These are phyloP conservation scores for Corynascus novoguineensis DNA, from an alignment of 495 filamentous ascomycete species.

Conservation along the genomic window DNA sequence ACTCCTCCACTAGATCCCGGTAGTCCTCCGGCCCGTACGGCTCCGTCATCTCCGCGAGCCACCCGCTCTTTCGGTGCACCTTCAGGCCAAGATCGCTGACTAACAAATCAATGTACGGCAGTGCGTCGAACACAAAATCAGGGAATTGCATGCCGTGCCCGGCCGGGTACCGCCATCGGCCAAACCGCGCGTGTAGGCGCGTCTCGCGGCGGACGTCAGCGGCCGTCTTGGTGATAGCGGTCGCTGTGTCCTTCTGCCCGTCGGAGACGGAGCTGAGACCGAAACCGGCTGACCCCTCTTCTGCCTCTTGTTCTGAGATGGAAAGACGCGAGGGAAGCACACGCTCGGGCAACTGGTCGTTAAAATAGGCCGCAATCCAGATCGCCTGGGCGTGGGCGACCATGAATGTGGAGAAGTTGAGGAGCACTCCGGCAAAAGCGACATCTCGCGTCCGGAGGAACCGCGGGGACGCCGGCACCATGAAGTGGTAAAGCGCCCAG, in stretches of 20 bases:
- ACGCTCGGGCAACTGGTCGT: slow-evolving; percentile 31
- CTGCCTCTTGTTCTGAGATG: background rate
- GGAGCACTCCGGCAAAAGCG: slow-evolving; percentile 61
- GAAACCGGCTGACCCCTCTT: too few relatives aligned
- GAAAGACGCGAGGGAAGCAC: slow-evolving; percentile 16
- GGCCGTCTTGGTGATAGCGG: slow-evolving; percentile 20
- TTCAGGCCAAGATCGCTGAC: slow-evolving; percentile 57
- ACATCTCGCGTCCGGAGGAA: slow-evolving; percentile 53
- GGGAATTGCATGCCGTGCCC: slow-evolving; percentile 60
- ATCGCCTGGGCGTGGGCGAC: slow-evolving; percentile 63
- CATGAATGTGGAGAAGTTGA: slow-evolving; percentile 57
- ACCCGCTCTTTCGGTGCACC: slow-evolving; percentile 40
- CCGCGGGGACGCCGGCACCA: slow-evolving; percentile 55
- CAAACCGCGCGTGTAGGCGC: slow-evolving; percentile 60
- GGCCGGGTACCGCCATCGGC: slow-evolving; percentile 61
- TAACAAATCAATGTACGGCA: slow-evolving; percentile 74
- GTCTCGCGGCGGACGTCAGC: slow-evolving; percentile 47
- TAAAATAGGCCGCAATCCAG: slow-evolving; percentile 63
- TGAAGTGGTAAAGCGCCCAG: slow-evolving; percentile 59
- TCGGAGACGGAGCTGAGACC: too few relatives aligned
- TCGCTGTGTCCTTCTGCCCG: background rate
- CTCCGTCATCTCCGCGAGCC: slow-evolving; percentile 47
- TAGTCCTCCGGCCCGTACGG: slow-evolving; percentile 60
- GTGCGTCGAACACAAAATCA: slow-evolving; percentile 68
- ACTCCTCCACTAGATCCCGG: slow-evolving; percentile 54